phyloP scores from a whole-genome alignment of 345 rosid genomes.

The Gossypium arboreum region DNA sequence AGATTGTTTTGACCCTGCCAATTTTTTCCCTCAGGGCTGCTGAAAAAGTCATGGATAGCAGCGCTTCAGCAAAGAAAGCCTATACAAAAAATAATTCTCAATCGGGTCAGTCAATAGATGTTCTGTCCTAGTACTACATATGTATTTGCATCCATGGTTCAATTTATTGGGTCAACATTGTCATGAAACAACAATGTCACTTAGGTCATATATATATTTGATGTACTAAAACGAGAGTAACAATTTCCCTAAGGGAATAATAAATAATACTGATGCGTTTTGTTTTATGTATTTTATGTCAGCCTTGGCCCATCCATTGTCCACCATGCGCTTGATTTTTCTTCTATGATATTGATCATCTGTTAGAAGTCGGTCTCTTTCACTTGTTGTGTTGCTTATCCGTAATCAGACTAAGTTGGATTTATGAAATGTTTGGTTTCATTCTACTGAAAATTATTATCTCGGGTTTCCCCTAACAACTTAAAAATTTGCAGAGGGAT shows the following conservation, averaged over 20 bases:
- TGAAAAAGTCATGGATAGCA: slow-evolving; percentile 58
- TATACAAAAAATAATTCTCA: slow-evolving; percentile 40
- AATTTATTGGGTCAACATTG: not conserved
- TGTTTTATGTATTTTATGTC: not conserved
- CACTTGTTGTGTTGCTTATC: not conserved
- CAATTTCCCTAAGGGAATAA: not conserved
- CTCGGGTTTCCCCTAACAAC: too few species aligned
- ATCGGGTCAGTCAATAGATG: slow-evolving; percentile 43
- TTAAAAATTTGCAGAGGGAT: too few species aligned
- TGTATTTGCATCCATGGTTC: not conserved
- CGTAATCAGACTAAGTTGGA: not conserved
- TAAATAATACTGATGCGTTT: not conserved
- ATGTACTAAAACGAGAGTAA: not conserved
- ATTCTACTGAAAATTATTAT: not conserved
- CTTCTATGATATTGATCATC: not conserved
- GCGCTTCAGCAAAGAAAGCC: slow-evolving; percentile 60
- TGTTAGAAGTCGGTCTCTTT: not conserved
- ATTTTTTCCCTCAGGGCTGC: slow-evolving; percentile 43
- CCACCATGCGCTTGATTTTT: not conserved
- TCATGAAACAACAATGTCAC: not conserved
- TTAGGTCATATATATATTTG: not conserved
- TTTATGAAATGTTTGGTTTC: not conserved
- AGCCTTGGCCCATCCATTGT: not conserved
- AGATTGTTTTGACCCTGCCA: not conserved
- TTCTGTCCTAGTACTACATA: slow-evolving; percentile 1